Conservation (phyloP, 2,329 filamentous ascomycete species). For the Trichoderma gracile region DNA sequence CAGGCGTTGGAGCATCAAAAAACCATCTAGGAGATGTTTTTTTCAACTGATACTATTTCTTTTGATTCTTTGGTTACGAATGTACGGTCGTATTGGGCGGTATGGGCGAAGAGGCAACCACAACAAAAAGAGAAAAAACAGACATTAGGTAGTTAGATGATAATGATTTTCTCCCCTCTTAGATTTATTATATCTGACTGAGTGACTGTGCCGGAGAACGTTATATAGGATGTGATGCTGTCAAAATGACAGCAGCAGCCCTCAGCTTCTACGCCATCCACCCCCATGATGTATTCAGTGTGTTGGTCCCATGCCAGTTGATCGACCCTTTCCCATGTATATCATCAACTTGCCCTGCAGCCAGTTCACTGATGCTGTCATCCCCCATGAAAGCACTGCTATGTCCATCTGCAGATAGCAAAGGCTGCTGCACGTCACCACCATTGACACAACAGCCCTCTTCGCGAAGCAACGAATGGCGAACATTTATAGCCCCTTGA, state of each 20-base stretch:
- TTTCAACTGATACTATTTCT: neutral
- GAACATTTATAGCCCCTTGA: neutral
- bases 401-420: neutral
- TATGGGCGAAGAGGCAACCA: constrained; percentile 42
- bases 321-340: neutral
- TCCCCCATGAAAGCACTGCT: neutral
- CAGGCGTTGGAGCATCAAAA: constrained; percentile 57
- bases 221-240: neutral
- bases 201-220: neutral
- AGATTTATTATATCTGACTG: constrained; percentile 22
- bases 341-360: neutral
- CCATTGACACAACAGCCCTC: no score
- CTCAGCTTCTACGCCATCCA: constrained; percentile 26
- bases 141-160: constrained; percentile 45
- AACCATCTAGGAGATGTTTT: constrained; percentile 40
- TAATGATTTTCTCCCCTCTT: constrained; percentile 63
- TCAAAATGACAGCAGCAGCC: neutral
- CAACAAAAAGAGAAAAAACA: constrained; percentile 35
- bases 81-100: constrained; percentile 46
- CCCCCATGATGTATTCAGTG: constrained; percentile 29
- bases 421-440: neutral
- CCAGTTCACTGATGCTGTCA: neutral
- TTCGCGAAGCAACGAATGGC: neutral
- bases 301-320: constrained; percentile 28
- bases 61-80: constrained; percentile 45